phyloP scores from a whole-genome alignment of 2,329 filamentous ascomycete species.

The Escovopsis weberi region DNA sequence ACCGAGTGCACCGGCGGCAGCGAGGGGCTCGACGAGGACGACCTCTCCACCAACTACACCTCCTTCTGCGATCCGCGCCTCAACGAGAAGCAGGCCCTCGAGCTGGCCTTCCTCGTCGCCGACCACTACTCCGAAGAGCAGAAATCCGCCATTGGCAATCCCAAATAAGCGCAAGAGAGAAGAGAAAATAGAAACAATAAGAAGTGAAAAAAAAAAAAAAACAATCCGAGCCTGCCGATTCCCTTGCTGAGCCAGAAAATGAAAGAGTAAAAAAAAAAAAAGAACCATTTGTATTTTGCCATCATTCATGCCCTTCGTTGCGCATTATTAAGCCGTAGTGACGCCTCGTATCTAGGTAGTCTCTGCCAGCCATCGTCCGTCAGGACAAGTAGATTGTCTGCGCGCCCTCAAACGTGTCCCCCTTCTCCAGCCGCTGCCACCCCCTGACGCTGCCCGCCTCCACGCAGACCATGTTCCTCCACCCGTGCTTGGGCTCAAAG shows the following conservation, averaged over 20 bases:
- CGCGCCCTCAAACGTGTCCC: slow-evolving; percentile 50
- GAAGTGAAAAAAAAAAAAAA: neutral
- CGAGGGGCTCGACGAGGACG: slow-evolving; percentile 73
- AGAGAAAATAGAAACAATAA: neutral
- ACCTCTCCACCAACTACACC: slow-evolving; percentile 81
- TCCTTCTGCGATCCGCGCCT: slow-evolving; percentile 90
- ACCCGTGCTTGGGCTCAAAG: slow-evolving; percentile 79
- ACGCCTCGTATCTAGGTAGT: no score
- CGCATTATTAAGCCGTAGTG: no score
- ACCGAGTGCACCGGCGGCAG: slow-evolving; percentile 92
- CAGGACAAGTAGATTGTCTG: slow-evolving; percentile 34
- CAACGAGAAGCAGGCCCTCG: slow-evolving; percentile 95
- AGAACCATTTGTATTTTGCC: no score
- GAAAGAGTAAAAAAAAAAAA: no score
- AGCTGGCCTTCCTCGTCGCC: slow-evolving; percentile 85
- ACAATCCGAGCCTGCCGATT: no score
- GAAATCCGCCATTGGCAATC: neutral
- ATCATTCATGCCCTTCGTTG: no score
- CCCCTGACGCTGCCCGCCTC: slow-evolving; percentile 74
- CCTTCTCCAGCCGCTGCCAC: slow-evolving; percentile 76
- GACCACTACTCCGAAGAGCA: slow-evolving; percentile 48
- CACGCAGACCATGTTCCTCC: slow-evolving; percentile 85
- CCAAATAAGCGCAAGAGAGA: neutral
- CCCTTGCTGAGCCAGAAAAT: no score
- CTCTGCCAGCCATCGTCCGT: no score